Base-by-base conservation (phyloP, 2,329 filamentous ascomycete species). In the Curvularia lunata region DNA sequence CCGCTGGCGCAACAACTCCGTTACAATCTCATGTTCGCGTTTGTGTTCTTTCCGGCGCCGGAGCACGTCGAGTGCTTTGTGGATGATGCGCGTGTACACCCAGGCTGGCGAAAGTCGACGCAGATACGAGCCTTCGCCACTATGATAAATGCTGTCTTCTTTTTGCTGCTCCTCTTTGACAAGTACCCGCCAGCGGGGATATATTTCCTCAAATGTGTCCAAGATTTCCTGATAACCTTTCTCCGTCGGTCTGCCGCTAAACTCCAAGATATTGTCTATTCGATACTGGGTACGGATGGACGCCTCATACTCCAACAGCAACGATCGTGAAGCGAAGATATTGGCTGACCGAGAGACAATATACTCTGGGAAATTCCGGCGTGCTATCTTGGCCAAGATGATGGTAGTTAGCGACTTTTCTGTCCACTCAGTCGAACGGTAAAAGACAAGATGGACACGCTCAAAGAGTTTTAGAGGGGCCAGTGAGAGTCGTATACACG, bases 361-460 rank as follows among this genome's bases (percentile, higher is more conserved):
- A 70, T 97, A 99, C 3, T 89, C 82, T 0, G 94, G 93, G 64
- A 97, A 99, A 72, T 93, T 95, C 34, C 91, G 85, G 42, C 88
- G 85, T 1, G 93, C 91, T 56, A 96, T 96, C 63, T 94, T 93
- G 7, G 95, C 91, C 5, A 99, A 83, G 43, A 99, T 97, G 52
- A 98, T 94, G 0, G 93, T 94, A 1, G 92, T 98, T 13, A 99
- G 81, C 1, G 94, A 97, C 75, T 97, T 98, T 69, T 98, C 94
- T 0, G 93, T 96, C 95, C 95, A 99, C 74, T 97, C 91, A 0
- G 92, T 96, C 9, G 93, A 97, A 57, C 94, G 85, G 75, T 98
- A 98, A 75, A 97, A 99, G 27, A 99, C 92, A 2, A 99, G 80
- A 78, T 98, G 95, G 0, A 98, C 92, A 25, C 95, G 86, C 75